These are phyloP conservation scores for Penstemon eatonii DNA, from an alignment of 257 asterid genomes.

Conservation along the genomic window DNA sequence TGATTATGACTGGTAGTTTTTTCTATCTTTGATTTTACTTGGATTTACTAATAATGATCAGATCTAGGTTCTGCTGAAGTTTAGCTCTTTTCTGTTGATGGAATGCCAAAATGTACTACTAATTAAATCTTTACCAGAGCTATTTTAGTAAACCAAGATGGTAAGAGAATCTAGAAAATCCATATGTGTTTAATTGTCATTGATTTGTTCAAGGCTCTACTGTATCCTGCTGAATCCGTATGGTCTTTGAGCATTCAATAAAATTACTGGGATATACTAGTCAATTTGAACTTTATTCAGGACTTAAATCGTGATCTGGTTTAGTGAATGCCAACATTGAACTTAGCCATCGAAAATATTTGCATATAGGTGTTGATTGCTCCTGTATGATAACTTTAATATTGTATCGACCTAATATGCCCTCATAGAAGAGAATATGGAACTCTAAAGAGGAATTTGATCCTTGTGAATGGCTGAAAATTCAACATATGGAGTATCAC, in stretches of 20 bases:
- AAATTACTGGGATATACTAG: background rate
- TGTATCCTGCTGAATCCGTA: conserved; percentile 6
- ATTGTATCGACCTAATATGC: no score
- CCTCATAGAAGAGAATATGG: background rate
- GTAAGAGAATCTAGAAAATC: background rate
- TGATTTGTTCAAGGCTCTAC: background rate
- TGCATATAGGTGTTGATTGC: no score
- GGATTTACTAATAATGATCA: conserved; percentile 22
- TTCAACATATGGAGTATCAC: conserved; percentile 10
- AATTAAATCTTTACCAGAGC: no score
- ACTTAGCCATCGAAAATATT: no score
- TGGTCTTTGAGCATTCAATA: conserved; percentile 13
- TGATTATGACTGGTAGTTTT: conserved; percentile 60
- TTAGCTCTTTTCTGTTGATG: background rate
- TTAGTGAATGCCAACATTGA: conserved; percentile 2
- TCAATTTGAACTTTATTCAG: conserved; percentile 6
- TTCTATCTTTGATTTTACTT: conserved; percentile 11
- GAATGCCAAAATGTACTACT: no score
- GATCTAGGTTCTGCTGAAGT: conserved; percentile 35
- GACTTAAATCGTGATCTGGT: background rate
- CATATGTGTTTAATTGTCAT: conserved; percentile 12
- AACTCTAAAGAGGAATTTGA: conserved; percentile 12
- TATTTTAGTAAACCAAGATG: no score
- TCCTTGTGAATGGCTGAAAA: conserved; percentile 11
- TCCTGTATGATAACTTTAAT: no score